Percentiles rank a stretch among this genome's conserved stretches.
phyloP scores from a whole-genome alignment of 768 basidiomycete species.

The Boletellus ananiceps region DNA sequence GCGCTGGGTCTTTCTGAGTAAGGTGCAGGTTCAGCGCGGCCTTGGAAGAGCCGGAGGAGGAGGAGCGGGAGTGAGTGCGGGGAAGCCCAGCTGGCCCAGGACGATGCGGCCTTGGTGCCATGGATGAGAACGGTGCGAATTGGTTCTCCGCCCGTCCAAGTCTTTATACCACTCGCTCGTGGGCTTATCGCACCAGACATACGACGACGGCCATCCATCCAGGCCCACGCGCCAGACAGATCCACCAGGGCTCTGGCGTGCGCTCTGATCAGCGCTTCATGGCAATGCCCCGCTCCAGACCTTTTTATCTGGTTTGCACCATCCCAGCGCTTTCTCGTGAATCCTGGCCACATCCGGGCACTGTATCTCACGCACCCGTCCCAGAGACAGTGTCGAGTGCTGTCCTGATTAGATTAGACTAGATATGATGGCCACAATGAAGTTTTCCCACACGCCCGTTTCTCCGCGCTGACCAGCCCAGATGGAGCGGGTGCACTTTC shows the following conservation, averaged over 20 bases:
- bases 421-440: background rate
- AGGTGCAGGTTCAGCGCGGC: constrained; percentile 58
- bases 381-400: too few relatives aligned
- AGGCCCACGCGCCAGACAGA: background rate
- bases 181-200: constrained; percentile 5
- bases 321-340: background rate
- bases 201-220: background rate
- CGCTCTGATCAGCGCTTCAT: background rate
- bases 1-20: constrained; percentile 56
- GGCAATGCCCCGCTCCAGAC: background rate
- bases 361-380: too few relatives aligned
- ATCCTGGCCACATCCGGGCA: too few relatives aligned
- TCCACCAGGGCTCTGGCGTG: background rate
- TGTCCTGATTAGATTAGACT: constrained; percentile 17
- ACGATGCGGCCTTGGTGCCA: constrained; percentile 51
- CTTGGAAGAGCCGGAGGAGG: constrained; percentile 52
- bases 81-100: constrained; percentile 41
- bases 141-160: constrained; percentile 27
- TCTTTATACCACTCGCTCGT: constrained; percentile 18
- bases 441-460: background rate
- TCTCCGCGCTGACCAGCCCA: constrained; percentile 5
- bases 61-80: constrained; percentile 61
- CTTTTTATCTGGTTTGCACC: background rate
- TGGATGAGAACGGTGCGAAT: constrained; percentile 27
- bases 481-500: constrained; percentile 93